phyloP scores from a whole-genome alignment of 129 eudicot genomes.

The Sambucus nigra region DNA sequence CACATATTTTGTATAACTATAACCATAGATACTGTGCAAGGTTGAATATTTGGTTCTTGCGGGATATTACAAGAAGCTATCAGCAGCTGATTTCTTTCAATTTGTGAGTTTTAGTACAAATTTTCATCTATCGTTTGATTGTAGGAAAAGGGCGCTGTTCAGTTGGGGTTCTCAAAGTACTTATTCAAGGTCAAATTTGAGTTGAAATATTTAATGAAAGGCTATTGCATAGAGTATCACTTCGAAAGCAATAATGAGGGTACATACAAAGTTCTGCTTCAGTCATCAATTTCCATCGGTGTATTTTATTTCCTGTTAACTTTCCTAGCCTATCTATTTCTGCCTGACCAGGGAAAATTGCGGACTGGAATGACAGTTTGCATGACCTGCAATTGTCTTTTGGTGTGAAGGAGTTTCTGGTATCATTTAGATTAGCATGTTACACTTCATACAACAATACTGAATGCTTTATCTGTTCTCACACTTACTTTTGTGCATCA shows the following conservation, averaged over 20 bases:
- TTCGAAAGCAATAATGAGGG: constrained; percentile 56
- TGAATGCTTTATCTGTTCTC: constrained; percentile 4
- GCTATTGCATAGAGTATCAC: constrained; percentile 79
- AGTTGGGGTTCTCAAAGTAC: constrained; percentile 38
- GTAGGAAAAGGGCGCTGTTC: constrained; percentile 73
- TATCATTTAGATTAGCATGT: constrained; percentile 17
- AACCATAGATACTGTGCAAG: too few relatives aligned
- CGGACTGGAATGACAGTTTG: constrained; percentile 52
- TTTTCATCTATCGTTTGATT: background rate
- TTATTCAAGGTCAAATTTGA: constrained; percentile 65
- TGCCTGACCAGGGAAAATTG: constrained; percentile 39
- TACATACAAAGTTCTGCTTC: constrained; percentile 14
- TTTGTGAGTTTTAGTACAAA: background rate
- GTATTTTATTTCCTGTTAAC: background rate
- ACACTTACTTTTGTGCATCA: constrained; percentile 3
- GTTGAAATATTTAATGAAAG: constrained; percentile 68
- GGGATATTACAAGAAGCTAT: too few relatives aligned
- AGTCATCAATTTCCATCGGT: background rate
- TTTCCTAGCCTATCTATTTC: constrained; percentile 8
- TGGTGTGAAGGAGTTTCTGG: constrained; percentile 91
- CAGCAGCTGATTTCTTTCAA: too few relatives aligned
- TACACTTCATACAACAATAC: constrained; percentile 5
- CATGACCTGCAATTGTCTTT: constrained; percentile 88
- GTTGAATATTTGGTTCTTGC: background rate
- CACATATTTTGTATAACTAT: too few relatives aligned